Base-by-base conservation (phyloP, 345 rosid genomes). In the Geranium rotundifolium region DNA sequence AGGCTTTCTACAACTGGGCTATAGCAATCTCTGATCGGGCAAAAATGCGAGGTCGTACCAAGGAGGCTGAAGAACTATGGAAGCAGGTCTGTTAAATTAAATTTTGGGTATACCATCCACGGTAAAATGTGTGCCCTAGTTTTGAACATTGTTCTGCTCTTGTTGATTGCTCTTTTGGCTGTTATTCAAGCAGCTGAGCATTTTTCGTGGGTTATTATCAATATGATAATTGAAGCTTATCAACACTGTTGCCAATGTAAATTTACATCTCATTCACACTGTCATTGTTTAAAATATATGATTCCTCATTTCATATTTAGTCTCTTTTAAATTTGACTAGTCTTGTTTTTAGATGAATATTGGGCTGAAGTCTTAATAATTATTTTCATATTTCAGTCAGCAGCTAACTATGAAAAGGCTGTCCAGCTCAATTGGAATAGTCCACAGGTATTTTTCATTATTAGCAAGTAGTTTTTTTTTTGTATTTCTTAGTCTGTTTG, bases 1-100 rank as follows among this genome's bases (percentile, higher is more conserved):
- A 95, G 99, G 99, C 99, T 63, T 95, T 83, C 81, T 95, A 95
- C 76, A 95, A 90, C 64, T 95, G 99, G 97, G 99, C 99, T 57
- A 95, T 95, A 69, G 99, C 99, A 61, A 90, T 95, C 64, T 95
- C 99, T 64, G 99, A 95, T 73, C 80, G 99, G 74, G 99, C 99
- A 60, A 95, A 88, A 83, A 88, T 88, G 92, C 97, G 97, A 62
- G 97, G 99, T 66, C 96, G 96, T 67, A 95, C 99, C 57, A 95
- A 90, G 81, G 97, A 95, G 77, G 99, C 96, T 64, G 99, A 95
- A 81, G 96, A 95, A 81, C 72, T 90, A 50, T 95, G 99, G 99
- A 82, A 85, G 77, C 96, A 86, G 86, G 99, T 90, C 70, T 60
- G 59, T 57, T 12, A 46, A 12, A 46, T 46, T 46, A 46, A 9